phyloP scores from a whole-genome alignment of 345 rosid species.

The Hevea brasiliensis region DNA sequence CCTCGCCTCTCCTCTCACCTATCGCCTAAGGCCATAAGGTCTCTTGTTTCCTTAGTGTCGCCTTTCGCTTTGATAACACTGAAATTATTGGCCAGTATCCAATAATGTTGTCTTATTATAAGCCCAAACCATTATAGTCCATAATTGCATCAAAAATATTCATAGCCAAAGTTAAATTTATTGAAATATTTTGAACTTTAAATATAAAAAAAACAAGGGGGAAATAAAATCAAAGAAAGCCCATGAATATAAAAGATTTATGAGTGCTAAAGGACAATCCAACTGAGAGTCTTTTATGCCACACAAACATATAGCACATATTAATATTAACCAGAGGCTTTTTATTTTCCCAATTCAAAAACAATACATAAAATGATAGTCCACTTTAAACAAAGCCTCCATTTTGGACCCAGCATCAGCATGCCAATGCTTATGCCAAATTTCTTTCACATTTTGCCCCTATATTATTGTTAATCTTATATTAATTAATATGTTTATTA shows the following conservation, averaged over 20 bases:
- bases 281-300: conserved; percentile 60
- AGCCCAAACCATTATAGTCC: conserved; percentile 46
- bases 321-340: conserved; percentile 52
- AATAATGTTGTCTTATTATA: conserved; percentile 59
- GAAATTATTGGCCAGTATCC: no score
- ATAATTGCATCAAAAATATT: conserved; percentile 36
- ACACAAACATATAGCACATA: conserved; percentile 45
- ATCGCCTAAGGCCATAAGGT: no score
- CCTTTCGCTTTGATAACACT: no score
- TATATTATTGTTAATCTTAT: neutral
- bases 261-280: conserved; percentile 61
- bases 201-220: conserved; percentile 17
- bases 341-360: conserved; percentile 30
- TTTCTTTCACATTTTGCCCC: conserved; percentile 36
- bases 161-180: conserved; percentile 21
- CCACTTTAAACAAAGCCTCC: conserved; percentile 55
- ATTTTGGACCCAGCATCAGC: conserved; percentile 59
- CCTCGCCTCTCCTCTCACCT: no score
- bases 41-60: no score
- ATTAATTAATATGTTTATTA: no score
- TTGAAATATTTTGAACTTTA: conserved; percentile 23
- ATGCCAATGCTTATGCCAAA: conserved; percentile 27
- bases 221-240: conserved; percentile 10
- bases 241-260: conserved; percentile 54
- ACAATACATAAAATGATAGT: conserved; percentile 29